Conservation (phyloP, 2,329 filamentous ascomycete species). For the Calonectria pseudoturangicola region DNA sequence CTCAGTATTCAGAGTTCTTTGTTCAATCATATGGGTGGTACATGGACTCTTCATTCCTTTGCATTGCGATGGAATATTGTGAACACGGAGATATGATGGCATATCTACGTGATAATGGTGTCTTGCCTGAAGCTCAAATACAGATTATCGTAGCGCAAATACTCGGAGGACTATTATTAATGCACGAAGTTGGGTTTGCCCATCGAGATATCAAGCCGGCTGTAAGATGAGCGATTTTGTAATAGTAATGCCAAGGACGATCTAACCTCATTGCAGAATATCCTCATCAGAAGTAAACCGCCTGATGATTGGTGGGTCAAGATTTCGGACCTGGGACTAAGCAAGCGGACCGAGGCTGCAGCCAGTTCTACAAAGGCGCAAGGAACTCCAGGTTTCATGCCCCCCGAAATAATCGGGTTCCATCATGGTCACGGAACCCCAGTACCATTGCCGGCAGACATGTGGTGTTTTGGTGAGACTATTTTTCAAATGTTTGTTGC, state of each 20-base stretch:
- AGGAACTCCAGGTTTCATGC: slow-evolving; percentile 36
- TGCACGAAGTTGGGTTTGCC: slow-evolving; percentile 30
- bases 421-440: not conserved
- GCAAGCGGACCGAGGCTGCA: slow-evolving; percentile 24
- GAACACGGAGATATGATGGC: slow-evolving; percentile 25
- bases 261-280: slow-evolving; percentile 38
- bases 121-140: not conserved
- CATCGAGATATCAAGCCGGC: slow-evolving; percentile 47
- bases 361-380: slow-evolving; percentile 11
- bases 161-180: not conserved
- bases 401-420: slow-evolving; percentile 33
- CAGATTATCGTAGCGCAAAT: not conserved
- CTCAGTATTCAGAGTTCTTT: slow-evolving; percentile 45
- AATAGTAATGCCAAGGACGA: too few species aligned
- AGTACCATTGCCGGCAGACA: slow-evolving; percentile 37
- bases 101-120: not conserved
- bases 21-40: slow-evolving; percentile 44
- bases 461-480: slow-evolving; percentile 41
- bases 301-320: slow-evolving; percentile 17
- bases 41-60: slow-evolving; percentile 12
- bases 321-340: slow-evolving; percentile 12
- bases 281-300: slow-evolving; percentile 41
- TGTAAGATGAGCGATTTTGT: slow-evolving; percentile 10
- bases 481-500: not conserved
- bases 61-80: slow-evolving; percentile 44